Base-by-base conservation (phyloP, 805 yeast species). In the Metschnikowia aberdeeniae region DNA sequence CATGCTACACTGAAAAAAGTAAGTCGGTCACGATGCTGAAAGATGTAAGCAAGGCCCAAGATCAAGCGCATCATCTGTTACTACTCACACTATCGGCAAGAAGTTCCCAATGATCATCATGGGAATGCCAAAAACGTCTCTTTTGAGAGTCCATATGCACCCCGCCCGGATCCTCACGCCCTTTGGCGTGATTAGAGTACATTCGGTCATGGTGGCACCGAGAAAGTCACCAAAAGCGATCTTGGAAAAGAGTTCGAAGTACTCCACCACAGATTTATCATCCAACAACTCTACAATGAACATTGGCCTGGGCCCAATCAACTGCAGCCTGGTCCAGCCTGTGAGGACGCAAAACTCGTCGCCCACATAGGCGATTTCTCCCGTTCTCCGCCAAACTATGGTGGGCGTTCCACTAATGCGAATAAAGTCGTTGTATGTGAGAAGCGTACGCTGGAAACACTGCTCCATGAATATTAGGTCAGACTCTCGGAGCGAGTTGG, bases 81-180 rank as follows among this genome's bases (percentile, higher is more conserved):
- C 8, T 6, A 5, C 9, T 35, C 68, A 72, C 40, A 80, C 50
- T 24, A 88, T 83, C 0, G 97, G 98, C 55, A 92, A 70, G 61
- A 92, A 92, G 60, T 89, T 93, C 13, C 97, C 98, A 29, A 92
- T 78, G 19, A 93, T 84, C 95, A 92, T 90, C 89, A 93, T 84
- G 12, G 99, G 99, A 43, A 92, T 84, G 7, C 97, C 97, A 67
- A 93, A 92, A 13, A 92, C 95, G 61, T 92, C 98, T 61, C 97
- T 73, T 60, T 90, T 89, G 52, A 93, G 69, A 1, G 98, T 93
- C 95, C 97, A 88, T 57, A 86, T 83, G 56, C 95, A 84, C 26
- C 88, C 80, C 0, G 97, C 87, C 41, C 84, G 73, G 38, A 92
- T 77, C 44, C 78, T 77, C 11, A 73, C 73, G 22, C 71, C 69